Evolutionary conservation across 805 yeast species (phyloP).

Genomic region (Phaffomyces thermotolerans): DNA sequence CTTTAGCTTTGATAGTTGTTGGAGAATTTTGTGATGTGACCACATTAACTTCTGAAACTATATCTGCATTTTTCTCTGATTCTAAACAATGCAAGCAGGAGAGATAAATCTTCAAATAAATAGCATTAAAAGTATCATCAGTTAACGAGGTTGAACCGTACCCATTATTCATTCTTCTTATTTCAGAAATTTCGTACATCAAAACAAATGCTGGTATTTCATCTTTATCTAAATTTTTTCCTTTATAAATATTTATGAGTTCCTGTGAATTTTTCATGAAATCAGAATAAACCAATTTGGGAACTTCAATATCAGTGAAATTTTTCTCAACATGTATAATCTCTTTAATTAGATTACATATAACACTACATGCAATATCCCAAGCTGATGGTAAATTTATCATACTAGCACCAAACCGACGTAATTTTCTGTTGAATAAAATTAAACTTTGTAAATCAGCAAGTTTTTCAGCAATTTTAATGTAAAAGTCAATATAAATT

Average conservation of each 20-base stretch:
- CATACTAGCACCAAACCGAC: slow-evolving; percentile 76
- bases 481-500: slow-evolving; percentile 59
- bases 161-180: slow-evolving; percentile 70
- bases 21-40: neutral
- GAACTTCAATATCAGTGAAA: slow-evolving; percentile 46
- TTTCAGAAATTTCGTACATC: slow-evolving; percentile 46
- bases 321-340: slow-evolving; percentile 35
- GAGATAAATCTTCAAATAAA: slow-evolving; percentile 45
- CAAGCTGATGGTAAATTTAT: slow-evolving; percentile 54
- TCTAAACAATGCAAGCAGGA: slow-evolving; percentile 2
- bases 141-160: slow-evolving; percentile 70
- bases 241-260: slow-evolving; percentile 20
- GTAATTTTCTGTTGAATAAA: slow-evolving; percentile 60
- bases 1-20: slow-evolving; percentile 26
- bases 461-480: slow-evolving; percentile 44
- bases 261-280: slow-evolving; percentile 35
- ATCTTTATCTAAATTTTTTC: slow-evolving; percentile 30
- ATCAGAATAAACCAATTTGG: slow-evolving; percentile 35
- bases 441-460: slow-evolving; percentile 55
- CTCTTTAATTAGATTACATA: slow-evolving; percentile 45
- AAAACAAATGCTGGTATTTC: slow-evolving; percentile 35
- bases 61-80: neutral
- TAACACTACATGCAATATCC: slow-evolving; percentile 50
- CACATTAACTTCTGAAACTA: neutral
- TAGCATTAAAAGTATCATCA: slow-evolving; percentile 63